Base-by-base conservation (phyloP, 163 green algal genomes). In the Botryococcus braunii region DNA sequence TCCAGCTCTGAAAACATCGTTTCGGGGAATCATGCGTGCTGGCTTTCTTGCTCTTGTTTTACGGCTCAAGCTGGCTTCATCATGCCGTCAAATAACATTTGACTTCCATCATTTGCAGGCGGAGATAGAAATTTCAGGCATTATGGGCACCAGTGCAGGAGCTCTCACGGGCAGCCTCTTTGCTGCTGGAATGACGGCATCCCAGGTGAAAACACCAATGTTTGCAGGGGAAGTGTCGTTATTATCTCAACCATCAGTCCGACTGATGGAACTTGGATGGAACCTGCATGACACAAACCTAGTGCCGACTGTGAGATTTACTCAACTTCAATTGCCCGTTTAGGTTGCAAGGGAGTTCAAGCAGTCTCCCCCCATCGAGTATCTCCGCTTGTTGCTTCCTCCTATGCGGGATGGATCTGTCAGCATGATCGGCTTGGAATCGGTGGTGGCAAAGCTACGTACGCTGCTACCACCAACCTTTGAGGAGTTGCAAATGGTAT, bases 81-180 rank as follows among this genome's bases (percentile, higher is more conserved):
- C n/a, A n/a, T n/a, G n/a, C n/a, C n/a, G n/a, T n/a, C n/a, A n/a
- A n/a, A n/a, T 58, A 29, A 56, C 23, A 21, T 32, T 63, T 39
- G 32, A n/a, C 9, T 34, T 9, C 34, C 36, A 49, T 65, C 50
- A 52, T 36, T 57, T 41, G 69, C 77, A 91, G 79, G 63, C 72
- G 31, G 83, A 76, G 25, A 56, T 94, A 5, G 37, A 61, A 4
- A 73, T 92, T 11, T 73, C 56, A 9, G 87, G 82, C 11, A 76
- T 97, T 9, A 92, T 95, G 84, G 91, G 91, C 40, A 97, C 91
- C 2, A 86, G 70, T 40, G 84, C 86, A 29, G 90, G 89, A 0
- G 91, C 91, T 0, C 76, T 95, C 1, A 74, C 80, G 40, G 91
- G 91, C 37, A 86, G 75, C 50, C 69, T 96, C n/a, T 95, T 90